phyloP scores from a whole-genome alignment of 2,329 filamentous ascomycete genomes.

The Phoma sp. region DNA sequence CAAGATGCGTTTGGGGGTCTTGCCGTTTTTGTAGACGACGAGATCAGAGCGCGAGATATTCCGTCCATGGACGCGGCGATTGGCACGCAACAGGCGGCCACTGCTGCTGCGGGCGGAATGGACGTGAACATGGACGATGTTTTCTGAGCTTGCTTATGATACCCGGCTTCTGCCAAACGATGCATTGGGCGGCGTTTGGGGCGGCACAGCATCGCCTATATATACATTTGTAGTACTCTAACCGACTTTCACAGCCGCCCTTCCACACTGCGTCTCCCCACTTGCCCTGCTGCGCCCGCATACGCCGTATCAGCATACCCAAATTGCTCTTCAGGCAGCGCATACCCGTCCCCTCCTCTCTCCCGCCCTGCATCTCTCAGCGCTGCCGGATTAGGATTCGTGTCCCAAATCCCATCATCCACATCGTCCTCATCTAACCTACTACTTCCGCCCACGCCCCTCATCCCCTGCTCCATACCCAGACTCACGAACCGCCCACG shows the following conservation, averaged over 20 bases:
- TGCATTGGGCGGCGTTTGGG: conserved; percentile 37
- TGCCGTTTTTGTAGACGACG: conserved; percentile 85
- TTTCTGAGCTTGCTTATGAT: conserved; percentile 45
- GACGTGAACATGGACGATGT: conserved; percentile 54
- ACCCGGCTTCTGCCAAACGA: conserved; percentile 36
- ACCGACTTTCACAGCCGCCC: conserved; percentile 11
- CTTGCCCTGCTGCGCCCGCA: conserved; percentile 40
- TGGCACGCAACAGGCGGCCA: conserved; percentile 48
- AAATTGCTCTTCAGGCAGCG: conserved; percentile 52
- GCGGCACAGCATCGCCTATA: neutral
- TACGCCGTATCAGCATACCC: conserved; percentile 52
- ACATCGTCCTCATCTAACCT: neutral
- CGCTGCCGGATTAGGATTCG: conserved; percentile 35
- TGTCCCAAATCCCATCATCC: conserved; percentile 17
- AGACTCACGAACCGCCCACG: conserved; percentile 59
- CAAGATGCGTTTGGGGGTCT: conserved; percentile 90
- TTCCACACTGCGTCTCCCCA: conserved; percentile 23
- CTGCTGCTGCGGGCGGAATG: conserved; percentile 66
- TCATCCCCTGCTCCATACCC: conserved; percentile 46
- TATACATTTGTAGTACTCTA: neutral
- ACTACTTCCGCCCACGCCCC: neutral
- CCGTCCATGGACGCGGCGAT: conserved; percentile 39
- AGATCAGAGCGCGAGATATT: conserved; percentile 56
- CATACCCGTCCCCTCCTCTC: conserved; percentile 46
- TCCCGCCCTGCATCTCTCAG: conserved; percentile 6